phyloP scores from a whole-genome alignment of 306 rosid genomes.

The Cucumis cinereus region DNA sequence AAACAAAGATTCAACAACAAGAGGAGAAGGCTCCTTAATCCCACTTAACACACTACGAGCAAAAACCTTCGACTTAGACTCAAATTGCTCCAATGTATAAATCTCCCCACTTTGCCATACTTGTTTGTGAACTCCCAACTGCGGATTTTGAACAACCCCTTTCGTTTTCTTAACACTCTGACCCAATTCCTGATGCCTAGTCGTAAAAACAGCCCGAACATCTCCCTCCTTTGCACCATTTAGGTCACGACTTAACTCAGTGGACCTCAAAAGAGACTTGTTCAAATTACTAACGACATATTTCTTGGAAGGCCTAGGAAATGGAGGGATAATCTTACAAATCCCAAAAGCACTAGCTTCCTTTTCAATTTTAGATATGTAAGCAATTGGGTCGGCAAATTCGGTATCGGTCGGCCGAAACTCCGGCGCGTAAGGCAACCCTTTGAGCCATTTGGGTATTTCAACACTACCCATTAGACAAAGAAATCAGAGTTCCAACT shows the following conservation, averaged over 20 bases:
- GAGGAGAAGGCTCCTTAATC: slow-evolving; percentile 65
- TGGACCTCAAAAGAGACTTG: slow-evolving; percentile 64
- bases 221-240: slow-evolving; percentile 36
- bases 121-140: slow-evolving; percentile 58
- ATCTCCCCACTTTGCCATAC: slow-evolving; percentile 97
- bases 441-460: slow-evolving; percentile 75
- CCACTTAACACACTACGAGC: slow-evolving; percentile 43
- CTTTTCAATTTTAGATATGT: slow-evolving; percentile 93
- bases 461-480: slow-evolving; percentile 66
- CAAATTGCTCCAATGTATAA: slow-evolving; percentile 87
- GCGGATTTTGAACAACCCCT: slow-evolving; percentile 42
- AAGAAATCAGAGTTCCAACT: slow-evolving; percentile 23
- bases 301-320: slow-evolving; percentile 78
- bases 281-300: slow-evolving; percentile 68
- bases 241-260: slow-evolving; percentile 39
- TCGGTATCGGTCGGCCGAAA: slow-evolving; percentile 94
- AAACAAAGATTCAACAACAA: slow-evolving; percentile 74
- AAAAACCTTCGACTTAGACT: slow-evolving; percentile 69
- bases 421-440: slow-evolving; percentile 87
- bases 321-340: slow-evolving; percentile 89
- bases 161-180: slow-evolving; percentile 45
- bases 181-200: slow-evolving; percentile 93
- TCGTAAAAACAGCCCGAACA: slow-evolving; percentile 71
- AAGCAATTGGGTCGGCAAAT: slow-evolving; percentile 94
- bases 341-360: slow-evolving; percentile 85